Percentiles rank a stretch among this genome's conserved stretches.
Conservation (phyloP, 345 rosid genomes). For the Mercurialis annua region DNA sequence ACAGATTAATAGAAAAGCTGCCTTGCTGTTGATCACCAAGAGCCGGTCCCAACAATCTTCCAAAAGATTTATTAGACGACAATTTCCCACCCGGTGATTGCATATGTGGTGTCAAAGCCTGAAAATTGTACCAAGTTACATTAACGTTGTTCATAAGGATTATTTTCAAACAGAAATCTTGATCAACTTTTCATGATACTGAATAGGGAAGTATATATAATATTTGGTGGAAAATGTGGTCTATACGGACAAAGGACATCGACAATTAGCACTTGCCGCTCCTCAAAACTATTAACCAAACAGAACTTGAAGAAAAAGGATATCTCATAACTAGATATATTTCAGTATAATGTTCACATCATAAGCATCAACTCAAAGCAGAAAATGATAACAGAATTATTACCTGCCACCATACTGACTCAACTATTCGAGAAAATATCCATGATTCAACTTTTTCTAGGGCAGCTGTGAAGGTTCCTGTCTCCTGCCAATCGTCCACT, state of each 20-base stretch:
- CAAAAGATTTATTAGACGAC: conserved; percentile 37
- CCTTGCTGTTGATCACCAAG: conserved; percentile 82
- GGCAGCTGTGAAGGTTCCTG: conserved; percentile 71
- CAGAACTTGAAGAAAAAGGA: neutral
- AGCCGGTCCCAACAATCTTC: conserved; percentile 66
- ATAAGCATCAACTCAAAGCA: conserved; percentile 5
- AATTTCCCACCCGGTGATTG: conserved; percentile 55
- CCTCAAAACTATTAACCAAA: neutral
- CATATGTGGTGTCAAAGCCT: conserved; percentile 92
- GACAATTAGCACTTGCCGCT: neutral
- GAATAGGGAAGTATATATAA: neutral
- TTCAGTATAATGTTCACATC: neutral
- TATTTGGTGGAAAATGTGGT: neutral
- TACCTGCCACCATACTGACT: conserved; percentile 99
- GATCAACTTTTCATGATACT: neutral
- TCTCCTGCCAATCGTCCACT: conserved; percentile 88
- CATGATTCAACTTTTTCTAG: conserved; percentile 81
- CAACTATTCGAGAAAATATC: conserved; percentile 86
- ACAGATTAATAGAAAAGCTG: conserved; percentile 59
- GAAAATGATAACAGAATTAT: neutral
- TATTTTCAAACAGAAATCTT: neutral
- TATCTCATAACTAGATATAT: neutral
- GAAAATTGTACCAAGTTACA: too few species aligned
- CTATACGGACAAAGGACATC: neutral
- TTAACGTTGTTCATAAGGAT: too few species aligned